Evolutionary conservation across 352 stramenopile genomes (phyloP).

Genomic region (Globisporangium barbulae): DNA sequence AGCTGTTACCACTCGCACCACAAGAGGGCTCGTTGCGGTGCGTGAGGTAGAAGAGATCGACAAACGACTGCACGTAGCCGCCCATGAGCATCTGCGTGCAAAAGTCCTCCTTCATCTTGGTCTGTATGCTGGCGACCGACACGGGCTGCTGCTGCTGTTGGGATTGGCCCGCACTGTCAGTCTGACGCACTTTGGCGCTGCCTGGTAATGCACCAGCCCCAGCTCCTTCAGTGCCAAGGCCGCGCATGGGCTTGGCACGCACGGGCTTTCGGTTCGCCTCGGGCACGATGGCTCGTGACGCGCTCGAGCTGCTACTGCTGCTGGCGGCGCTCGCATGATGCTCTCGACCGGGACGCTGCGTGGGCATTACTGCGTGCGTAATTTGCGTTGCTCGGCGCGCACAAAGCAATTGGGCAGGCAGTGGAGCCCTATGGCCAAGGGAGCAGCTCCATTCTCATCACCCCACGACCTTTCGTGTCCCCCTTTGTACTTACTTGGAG

Average conservation of each 20-base stretch:
- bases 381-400: neutral
- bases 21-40: conserved; percentile 58
- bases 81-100: conserved; percentile 86
- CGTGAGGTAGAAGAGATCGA: conserved; percentile 95
- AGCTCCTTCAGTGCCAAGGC: conserved; percentile 18
- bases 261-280: conserved; percentile 49
- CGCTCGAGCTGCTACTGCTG: conserved; percentile 1
- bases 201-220: neutral
- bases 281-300: conserved; percentile 23
- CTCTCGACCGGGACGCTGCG: neutral
- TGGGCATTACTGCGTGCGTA: neutral
- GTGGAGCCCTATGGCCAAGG: neutral
- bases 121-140: conserved; percentile 19
- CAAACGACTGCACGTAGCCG: conserved; percentile 91
- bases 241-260: conserved; percentile 60
- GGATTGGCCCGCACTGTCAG: neutral
- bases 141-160: conserved; percentile 12
- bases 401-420: neutral
- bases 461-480: conserved; percentile 9
- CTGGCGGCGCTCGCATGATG: neutral
- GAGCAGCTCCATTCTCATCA: neutral
- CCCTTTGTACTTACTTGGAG: conserved; percentile 3
- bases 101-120: conserved; percentile 70
- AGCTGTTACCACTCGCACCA: neutral
- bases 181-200: conserved; percentile 3